phyloP scores from a whole-genome alignment of 2,329 filamentous ascomycete genomes.

The Albifimbria verrucaria region DNA sequence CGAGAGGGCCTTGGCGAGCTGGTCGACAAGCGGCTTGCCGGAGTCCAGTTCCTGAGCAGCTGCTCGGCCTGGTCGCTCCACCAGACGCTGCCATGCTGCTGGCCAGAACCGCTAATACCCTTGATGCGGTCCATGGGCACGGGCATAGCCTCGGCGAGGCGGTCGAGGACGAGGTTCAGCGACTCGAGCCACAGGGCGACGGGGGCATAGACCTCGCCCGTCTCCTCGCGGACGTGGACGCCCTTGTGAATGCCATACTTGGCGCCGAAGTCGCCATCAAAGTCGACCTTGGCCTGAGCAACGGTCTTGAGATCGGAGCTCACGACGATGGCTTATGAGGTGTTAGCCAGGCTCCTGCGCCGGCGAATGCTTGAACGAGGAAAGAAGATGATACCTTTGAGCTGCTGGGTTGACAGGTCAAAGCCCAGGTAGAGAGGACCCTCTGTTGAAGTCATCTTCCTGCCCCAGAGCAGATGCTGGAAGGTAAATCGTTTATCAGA shows the following conservation, averaged over 20 bases:
- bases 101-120: slow-evolving; percentile 86
- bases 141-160: slow-evolving; percentile 63
- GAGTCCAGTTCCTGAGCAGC: slow-evolving; percentile 60
- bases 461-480: background rate
- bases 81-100: slow-evolving; percentile 97
- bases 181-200: slow-evolving; percentile 95
- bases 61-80: slow-evolving; percentile 72
- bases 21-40: slow-evolving; percentile 62
- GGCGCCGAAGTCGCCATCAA: slow-evolving; percentile 74
- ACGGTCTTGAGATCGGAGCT: slow-evolving; percentile 76
- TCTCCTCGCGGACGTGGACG: slow-evolving; percentile 75
- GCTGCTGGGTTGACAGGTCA: slow-evolving; percentile 93
- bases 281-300: slow-evolving; percentile 88
- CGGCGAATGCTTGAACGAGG: background rate
- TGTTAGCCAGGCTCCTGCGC: no score
- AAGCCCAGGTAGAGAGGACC: slow-evolving; percentile 82
- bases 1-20: slow-evolving; percentile 71
- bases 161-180: slow-evolving; percentile 76
- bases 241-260: slow-evolving; percentile 84
- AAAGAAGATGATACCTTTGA: slow-evolving; percentile 64
- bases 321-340: slow-evolving; percentile 79
- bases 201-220: slow-evolving; percentile 88
- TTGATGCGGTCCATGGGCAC: slow-evolving; percentile 68
- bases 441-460: slow-evolving; percentile 25
- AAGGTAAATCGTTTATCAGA: no score